phyloP scores from a whole-genome alignment of 495 filamentous ascomycete genomes.

The Penicillium arizonense region DNA sequence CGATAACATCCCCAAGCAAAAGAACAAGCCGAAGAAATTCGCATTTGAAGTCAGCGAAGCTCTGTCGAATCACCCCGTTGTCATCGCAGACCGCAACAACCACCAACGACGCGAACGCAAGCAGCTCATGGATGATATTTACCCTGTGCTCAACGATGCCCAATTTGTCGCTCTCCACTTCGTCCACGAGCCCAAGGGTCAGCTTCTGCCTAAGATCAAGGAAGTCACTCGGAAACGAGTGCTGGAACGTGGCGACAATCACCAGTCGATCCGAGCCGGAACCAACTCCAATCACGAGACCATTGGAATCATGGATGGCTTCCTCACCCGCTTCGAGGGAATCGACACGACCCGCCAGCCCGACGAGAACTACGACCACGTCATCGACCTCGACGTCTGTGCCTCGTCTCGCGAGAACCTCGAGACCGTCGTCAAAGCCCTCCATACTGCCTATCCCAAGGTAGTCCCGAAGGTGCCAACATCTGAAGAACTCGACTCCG shows the following conservation, averaged over 20 bases:
- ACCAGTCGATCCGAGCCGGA: conserved; percentile 91
- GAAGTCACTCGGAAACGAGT: conserved; percentile 77
- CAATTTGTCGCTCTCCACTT: conserved; percentile 90
- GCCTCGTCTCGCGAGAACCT: conserved; percentile 80
- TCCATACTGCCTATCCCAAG: conserved; percentile 71
- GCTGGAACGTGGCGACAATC: conserved; percentile 85
- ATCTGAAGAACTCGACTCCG: conserved; percentile 72
- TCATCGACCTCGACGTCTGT: conserved; percentile 82
- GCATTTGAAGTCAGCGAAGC: conserved; percentile 60
- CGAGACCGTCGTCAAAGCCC: conserved; percentile 67
- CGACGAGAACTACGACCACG: conserved; percentile 73
- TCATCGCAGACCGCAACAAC: conserved; percentile 93
- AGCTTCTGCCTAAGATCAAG: conserved; percentile 61
- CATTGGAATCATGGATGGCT: conserved; percentile 91
- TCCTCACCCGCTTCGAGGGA: conserved; percentile 80
- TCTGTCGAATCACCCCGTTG: conserved; percentile 61
- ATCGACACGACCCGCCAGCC: conserved; percentile 61
- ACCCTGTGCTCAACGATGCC: conserved; percentile 54
- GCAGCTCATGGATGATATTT: conserved; percentile 81
- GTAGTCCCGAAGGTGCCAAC: conserved; percentile 71
- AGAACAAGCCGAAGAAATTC: conserved; percentile 69
- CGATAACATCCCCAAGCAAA: conserved; percentile 84
- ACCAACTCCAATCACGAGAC: conserved; percentile 65
- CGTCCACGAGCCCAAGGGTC: conserved; percentile 66
- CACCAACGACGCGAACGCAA: conserved; percentile 82